These are phyloP conservation scores for Alloteropsis semialata DNA, from an alignment of 176 grass and related monocot species.

Conservation along the genomic window DNA sequence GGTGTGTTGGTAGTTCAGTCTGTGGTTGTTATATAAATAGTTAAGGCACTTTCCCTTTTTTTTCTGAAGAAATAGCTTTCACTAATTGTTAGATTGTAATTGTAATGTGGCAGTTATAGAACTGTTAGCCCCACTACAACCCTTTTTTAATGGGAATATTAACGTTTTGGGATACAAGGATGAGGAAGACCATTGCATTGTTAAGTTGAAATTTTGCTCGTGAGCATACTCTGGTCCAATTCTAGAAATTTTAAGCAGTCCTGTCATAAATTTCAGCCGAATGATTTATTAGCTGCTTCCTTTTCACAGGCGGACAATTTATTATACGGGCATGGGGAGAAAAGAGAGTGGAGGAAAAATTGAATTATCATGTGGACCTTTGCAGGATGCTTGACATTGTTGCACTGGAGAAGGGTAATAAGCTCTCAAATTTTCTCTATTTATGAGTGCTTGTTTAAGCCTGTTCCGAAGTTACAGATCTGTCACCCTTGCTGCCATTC, in stretches of 20 bases:
- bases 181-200: neutral
- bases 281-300: slow-evolving; percentile 11
- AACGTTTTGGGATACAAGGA: neutral
- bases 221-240: neutral
- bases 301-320: slow-evolving; percentile 62
- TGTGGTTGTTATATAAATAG: neutral
- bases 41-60: neutral
- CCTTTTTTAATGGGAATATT: neutral
- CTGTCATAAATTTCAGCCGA: neutral
- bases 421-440: neutral
- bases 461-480: neutral
- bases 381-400: slow-evolving; percentile 76
- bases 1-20: slow-evolving; percentile 22
- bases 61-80: neutral
- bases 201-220: neutral
- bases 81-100: neutral
- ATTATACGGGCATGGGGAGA: slow-evolving; percentile 76
- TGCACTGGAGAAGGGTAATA: slow-evolving; percentile 73
- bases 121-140: neutral
- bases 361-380: slow-evolving; percentile 90
- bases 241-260: neutral
- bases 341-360: slow-evolving; percentile 61
- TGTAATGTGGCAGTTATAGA: neutral
- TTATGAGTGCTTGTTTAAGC: neutral
- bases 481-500: neutral